phyloP scores from a whole-genome alignment of 148 eudicot genomes.

The Bassia scoparia region DNA sequence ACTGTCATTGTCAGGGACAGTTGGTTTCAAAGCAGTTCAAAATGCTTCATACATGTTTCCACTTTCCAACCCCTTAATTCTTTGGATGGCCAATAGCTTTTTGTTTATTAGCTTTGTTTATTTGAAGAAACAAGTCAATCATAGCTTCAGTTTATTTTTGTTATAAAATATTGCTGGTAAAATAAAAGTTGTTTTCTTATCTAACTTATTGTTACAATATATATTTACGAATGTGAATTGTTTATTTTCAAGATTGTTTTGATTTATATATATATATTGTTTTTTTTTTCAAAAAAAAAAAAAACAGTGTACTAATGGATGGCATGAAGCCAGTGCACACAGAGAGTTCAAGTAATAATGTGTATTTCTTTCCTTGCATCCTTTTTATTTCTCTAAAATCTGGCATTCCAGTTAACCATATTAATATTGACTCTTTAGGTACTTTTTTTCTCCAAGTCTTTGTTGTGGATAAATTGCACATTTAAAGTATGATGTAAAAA shows the following conservation, averaged over 20 bases:
- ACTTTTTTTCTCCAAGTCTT: not conserved
- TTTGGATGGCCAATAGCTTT: no score
- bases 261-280: constrained; percentile 6
- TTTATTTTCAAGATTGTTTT: not conserved
- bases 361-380: constrained; percentile 30
- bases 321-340: constrained; percentile 26
- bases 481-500: not conserved
- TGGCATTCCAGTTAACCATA: not conserved
- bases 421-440: not conserved
- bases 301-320: constrained; percentile 41
- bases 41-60: no score
- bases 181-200: not conserved
- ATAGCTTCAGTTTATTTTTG: no score
- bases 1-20: no score
- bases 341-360: constrained; percentile 18
- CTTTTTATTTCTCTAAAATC: not conserved
- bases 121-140: no score
- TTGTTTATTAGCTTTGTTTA: no score
- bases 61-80: no score
- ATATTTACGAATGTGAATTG: not conserved
- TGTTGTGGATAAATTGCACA: not conserved
- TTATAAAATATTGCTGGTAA: not conserved
- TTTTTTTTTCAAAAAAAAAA: not conserved
- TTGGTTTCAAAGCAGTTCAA: no score
- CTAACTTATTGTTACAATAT: not conserved